These are phyloP conservation scores for Cercospora zeina DNA, from an alignment of 2,329 filamentous ascomycete genomes.

Conservation along the genomic window DNA sequence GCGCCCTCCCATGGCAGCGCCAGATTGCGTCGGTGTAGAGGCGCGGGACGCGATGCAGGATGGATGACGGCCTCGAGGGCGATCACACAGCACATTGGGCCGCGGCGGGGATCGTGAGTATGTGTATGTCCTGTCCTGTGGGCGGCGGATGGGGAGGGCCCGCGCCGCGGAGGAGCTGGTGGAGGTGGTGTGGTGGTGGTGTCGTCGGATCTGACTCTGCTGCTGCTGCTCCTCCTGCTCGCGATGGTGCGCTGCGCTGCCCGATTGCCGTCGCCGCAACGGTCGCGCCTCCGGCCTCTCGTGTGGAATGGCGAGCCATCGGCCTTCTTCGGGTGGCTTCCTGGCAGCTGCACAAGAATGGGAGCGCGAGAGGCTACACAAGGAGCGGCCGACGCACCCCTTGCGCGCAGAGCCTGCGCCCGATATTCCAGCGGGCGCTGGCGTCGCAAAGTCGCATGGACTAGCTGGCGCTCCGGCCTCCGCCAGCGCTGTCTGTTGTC, in stretches of 20 bases:
- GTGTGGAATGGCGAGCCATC: slow-evolving; percentile 28
- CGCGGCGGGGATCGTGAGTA: no score
- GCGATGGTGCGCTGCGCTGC: slow-evolving; percentile 13
- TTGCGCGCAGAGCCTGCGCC: slow-evolving; percentile 22
- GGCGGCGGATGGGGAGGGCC: no score
- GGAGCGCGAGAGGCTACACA: slow-evolving; percentile 26
- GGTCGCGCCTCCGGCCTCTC: slow-evolving; percentile 18
- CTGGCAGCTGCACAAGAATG: slow-evolving; percentile 31
- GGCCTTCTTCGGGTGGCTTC: slow-evolving; percentile 31
- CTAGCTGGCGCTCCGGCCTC: slow-evolving; percentile 1
- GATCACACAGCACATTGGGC: slow-evolving; percentile 14
- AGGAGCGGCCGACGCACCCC: slow-evolving; percentile 25
- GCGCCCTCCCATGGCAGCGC: slow-evolving; percentile 36
- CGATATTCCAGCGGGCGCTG: slow-evolving; percentile 12
- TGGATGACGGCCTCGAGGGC: neutral
- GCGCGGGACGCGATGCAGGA: slow-evolving; percentile 27
- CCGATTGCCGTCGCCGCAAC: slow-evolving; percentile 19
- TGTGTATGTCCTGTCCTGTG: no score
- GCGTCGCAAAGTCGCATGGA: slow-evolving; percentile 11
- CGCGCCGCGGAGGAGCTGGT: no score
- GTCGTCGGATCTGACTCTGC: slow-evolving; percentile 5
- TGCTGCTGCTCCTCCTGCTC: neutral
- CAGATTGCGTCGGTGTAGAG: slow-evolving; percentile 38
- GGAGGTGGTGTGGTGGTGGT: no score
- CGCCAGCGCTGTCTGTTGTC: slow-evolving; percentile 5